Evolutionary conservation across 2,329 filamentous ascomycete species (phyloP).

Genomic region (Ophiocordyceps polyrhachis-furcata): DNA sequence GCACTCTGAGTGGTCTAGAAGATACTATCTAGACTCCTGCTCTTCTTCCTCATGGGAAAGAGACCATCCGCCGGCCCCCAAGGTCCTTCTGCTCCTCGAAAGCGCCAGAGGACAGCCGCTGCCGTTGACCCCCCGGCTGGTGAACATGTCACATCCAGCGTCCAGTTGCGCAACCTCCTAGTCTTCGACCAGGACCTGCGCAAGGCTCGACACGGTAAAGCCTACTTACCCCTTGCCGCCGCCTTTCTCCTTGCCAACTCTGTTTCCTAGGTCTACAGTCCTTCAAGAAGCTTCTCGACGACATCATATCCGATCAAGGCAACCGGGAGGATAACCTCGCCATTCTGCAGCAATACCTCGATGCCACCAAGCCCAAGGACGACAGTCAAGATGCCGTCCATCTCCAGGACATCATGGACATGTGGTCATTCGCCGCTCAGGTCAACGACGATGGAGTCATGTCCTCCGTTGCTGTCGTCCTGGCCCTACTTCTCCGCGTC

Average conservation of each 20-base stretch:
- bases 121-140: constrained; percentile 38
- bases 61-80: constrained; percentile 21
- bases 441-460: constrained; percentile 65
- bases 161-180: constrained; percentile 51
- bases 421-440: constrained; percentile 68
- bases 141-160: constrained; percentile 41
- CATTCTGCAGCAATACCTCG: constrained; percentile 53
- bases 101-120: constrained; percentile 36
- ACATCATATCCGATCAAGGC: constrained; percentile 32
- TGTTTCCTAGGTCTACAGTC: constrained; percentile 37
- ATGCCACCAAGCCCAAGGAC: constrained; percentile 29
- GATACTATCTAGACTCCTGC: too few species aligned
- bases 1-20: too few species aligned
- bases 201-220: constrained; percentile 45
- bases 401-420: constrained; percentile 66
- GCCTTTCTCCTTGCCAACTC: not conserved
- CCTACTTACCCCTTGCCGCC: not conserved
- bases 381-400: constrained; percentile 34
- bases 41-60: constrained; percentile 22
- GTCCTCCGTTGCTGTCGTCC: constrained; percentile 60
- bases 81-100: constrained; percentile 22
- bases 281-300: constrained; percentile 54
- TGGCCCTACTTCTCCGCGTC: constrained; percentile 65
- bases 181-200: constrained; percentile 51
- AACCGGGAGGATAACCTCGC: constrained; percentile 23